Evolutionary conservation across 2,329 filamentous ascomycete genomes (phyloP).

Genomic region (Cordyceps militaris): DNA sequence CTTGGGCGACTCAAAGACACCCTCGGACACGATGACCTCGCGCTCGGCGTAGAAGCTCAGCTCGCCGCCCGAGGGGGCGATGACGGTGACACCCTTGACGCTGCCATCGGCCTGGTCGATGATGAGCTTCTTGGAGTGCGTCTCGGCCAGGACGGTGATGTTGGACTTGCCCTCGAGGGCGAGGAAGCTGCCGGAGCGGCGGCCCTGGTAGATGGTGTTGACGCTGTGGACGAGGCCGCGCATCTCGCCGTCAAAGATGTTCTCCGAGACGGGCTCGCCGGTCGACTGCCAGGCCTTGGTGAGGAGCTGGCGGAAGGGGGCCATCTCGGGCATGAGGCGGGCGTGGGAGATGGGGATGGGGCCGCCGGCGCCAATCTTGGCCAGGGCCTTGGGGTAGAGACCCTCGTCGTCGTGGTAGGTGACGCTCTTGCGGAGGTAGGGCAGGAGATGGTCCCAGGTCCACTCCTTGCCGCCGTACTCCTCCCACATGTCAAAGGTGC

Average conservation of each 20-base stretch:
- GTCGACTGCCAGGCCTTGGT: slow-evolving; percentile 46
- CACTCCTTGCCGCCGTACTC: slow-evolving; percentile 64
- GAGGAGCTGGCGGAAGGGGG: slow-evolving; percentile 43
- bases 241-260: slow-evolving; percentile 51
- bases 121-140: slow-evolving; percentile 45
- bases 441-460: slow-evolving; percentile 45
- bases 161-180: slow-evolving; percentile 48
- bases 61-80: not conserved
- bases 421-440: slow-evolving; percentile 49
- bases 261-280: slow-evolving; percentile 42
- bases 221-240: slow-evolving; percentile 45
- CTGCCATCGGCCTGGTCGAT: slow-evolving; percentile 35
- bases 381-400: slow-evolving; percentile 36
- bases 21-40: slow-evolving; percentile 43
- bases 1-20: slow-evolving; percentile 58
- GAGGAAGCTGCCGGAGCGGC: slow-evolving; percentile 43
- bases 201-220: slow-evolving; percentile 51
- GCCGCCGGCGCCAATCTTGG: slow-evolving; percentile 44
- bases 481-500: slow-evolving; percentile 61
- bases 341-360: slow-evolving; percentile 49
- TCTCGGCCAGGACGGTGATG: slow-evolving; percentile 41
- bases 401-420: slow-evolving; percentile 50
- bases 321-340: slow-evolving; percentile 44
- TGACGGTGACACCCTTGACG: slow-evolving; percentile 12
- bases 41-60: slow-evolving; percentile 37